Base-by-base conservation (phyloP, 352 stramenopile species). In the Phytophthora foliorum region DNA sequence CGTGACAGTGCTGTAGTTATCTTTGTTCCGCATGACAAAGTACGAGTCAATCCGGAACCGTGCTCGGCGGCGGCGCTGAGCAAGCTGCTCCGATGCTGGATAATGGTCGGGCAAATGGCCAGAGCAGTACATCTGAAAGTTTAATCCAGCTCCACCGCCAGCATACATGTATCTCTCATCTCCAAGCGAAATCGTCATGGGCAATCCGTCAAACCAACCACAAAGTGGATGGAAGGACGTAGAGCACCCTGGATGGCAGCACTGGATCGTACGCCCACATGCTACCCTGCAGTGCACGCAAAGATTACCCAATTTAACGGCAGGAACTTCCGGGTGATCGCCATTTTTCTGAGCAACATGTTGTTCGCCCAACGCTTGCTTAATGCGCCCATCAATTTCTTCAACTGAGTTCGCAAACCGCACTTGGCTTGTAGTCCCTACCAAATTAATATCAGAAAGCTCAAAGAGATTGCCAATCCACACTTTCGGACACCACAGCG, bases 401-500 rank as follows among this genome's bases (percentile, higher is more conserved):
- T 75, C 42, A 4, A 80, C 75, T 1, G 83, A 80, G 52, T 93
- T 83, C 21, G 84, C 42, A 63, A 94, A 93, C 5, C 85, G 82
- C 29, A 66, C 51, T 57, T 76, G 61, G 45, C 76, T 76, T 3
- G 64, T 68, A 6, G 59, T 70, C 16, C 81, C 71, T 11, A 91
- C 76, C 16, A 96, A 67, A 50, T 76, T 88, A 74, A 97, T 95
- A n/a, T 90, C 85, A 9, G 77, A 82, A 39, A 97, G 77, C 16
- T 80, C 77, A 19, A 84, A 84, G 16, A 97, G 66, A 56, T 97
- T 91, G 2, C 80, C 88, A 62, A 98, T 94, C 77, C 85, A 95
- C 4, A 94, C 81, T 42, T 90, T 92, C 4, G 92, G 92, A 46
- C 85, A 94, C 84, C 89, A 96, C n/a, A 97, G 54, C n/a, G 88